phyloP scores from a whole-genome alignment of 495 filamentous ascomycete species.

The Lasiosphaeria ovina region DNA sequence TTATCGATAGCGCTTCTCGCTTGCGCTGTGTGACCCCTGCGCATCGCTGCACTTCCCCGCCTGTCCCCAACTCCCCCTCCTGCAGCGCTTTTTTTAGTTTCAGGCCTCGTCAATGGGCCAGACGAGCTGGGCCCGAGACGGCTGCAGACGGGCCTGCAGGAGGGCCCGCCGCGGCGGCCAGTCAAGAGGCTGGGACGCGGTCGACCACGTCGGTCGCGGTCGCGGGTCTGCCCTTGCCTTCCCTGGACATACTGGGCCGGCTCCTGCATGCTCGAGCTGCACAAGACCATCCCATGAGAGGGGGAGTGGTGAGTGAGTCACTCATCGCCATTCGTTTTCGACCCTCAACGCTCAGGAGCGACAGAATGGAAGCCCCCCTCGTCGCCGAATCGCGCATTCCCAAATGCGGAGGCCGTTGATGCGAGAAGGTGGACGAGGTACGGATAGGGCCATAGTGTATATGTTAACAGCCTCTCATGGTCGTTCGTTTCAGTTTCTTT shows the following conservation, averaged over 20 bases:
- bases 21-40: conserved; percentile 20
- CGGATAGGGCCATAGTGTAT: too few species aligned
- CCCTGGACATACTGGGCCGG: background rate
- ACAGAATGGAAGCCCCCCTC: conserved; percentile 10
- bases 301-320: conserved; percentile 28
- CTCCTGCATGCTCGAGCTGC: conserved; percentile 21
- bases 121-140: conserved; percentile 24
- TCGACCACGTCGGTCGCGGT: conserved; percentile 26
- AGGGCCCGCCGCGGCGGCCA: conserved; percentile 19
- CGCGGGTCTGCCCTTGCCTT: conserved; percentile 1
- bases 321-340: conserved; percentile 30
- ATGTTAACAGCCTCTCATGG: too few species aligned
- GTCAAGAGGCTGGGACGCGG: conserved; percentile 29
- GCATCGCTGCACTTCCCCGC: background rate
- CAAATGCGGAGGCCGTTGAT: conserved; percentile 3
- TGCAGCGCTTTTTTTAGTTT: conserved; percentile 22
- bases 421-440: background rate
- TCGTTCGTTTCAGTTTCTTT: too few species aligned
- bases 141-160: conserved; percentile 26
- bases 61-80: conserved; percentile 14
- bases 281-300: conserved; percentile 15
- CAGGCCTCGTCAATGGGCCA: conserved; percentile 23
- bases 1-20: conserved; percentile 37
- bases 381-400: conserved; percentile 16
- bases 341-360: conserved; percentile 20